Evolutionary conservation across 495 filamentous ascomycete species (phyloP).

Genomic region (Parmelia sp.): DNA sequence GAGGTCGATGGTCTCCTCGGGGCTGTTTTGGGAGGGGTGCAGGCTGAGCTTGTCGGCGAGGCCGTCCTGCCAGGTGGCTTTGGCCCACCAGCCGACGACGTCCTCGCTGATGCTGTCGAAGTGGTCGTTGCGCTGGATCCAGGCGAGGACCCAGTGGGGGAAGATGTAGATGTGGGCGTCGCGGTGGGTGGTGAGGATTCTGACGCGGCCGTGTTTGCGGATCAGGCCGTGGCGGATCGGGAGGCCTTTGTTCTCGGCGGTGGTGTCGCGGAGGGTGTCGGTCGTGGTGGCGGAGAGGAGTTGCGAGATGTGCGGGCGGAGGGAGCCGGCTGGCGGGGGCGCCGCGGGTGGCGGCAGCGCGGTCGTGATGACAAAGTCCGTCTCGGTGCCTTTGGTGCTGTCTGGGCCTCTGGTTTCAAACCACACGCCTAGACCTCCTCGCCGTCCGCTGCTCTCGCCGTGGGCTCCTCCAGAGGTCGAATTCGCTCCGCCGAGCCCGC

Average conservation of each 20-base stretch:
- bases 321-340: slow-evolving; percentile 50
- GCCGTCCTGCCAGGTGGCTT: slow-evolving; percentile 81
- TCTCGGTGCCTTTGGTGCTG: slow-evolving; percentile 79
- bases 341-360: slow-evolving; percentile 52
- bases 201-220: slow-evolving; percentile 61
- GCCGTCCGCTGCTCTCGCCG: slow-evolving; percentile 50
- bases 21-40: too few relatives aligned
- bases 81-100: slow-evolving; percentile 90
- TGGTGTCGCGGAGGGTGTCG: slow-evolving; percentile 74
- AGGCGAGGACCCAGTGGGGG: slow-evolving; percentile 83
- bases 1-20: slow-evolving; percentile 60
- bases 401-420: slow-evolving; percentile 76
- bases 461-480: slow-evolving; percentile 28
- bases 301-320: slow-evolving; percentile 57
- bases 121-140: slow-evolving; percentile 66
- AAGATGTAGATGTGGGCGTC: slow-evolving; percentile 93
- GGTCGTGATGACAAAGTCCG: slow-evolving; percentile 76
- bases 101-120: slow-evolving; percentile 88
- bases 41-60: slow-evolving; percentile 71
- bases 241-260: slow-evolving; percentile 56
- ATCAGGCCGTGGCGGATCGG: slow-evolving; percentile 67
- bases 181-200: slow-evolving; percentile 69
- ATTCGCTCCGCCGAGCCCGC: slow-evolving; percentile 49
- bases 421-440: slow-evolving; percentile 79
- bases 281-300: slow-evolving; percentile 73